These are phyloP conservation scores for Wallemia hederae DNA, from an alignment of 1,284 basidiomycete genomes.

Conservation along the genomic window DNA sequence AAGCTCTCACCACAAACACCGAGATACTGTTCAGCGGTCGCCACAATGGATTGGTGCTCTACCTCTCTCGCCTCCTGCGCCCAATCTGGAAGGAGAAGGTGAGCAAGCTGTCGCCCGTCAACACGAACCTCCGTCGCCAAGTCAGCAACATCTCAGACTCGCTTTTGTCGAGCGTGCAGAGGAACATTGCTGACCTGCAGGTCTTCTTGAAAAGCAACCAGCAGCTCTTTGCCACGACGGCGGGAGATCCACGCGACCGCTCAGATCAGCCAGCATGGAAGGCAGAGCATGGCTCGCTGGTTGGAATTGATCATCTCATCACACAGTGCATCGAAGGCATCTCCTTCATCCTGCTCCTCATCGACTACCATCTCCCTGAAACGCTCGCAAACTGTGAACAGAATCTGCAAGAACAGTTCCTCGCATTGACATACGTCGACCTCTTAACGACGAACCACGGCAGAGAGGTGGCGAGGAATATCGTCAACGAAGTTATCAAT, in stretches of 20 bases:
- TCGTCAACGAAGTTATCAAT: slow-evolving; percentile 86
- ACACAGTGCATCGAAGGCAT: slow-evolving; percentile 65
- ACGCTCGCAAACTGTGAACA: slow-evolving; percentile 46
- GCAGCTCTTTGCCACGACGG: slow-evolving; percentile 44
- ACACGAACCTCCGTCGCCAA: slow-evolving; percentile 2
- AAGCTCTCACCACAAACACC: slow-evolving; percentile 20
- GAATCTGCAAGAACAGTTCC: slow-evolving; percentile 35
- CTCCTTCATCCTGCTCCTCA: slow-evolving; percentile 68
- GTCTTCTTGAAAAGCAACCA: slow-evolving; percentile 42
- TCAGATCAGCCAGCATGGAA: slow-evolving; percentile 55
- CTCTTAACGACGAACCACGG: slow-evolving; percentile 57
- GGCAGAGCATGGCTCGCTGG: slow-evolving; percentile 52
- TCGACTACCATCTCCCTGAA: slow-evolving; percentile 69
- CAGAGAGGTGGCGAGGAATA: slow-evolving; percentile 47
- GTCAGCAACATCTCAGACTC: slow-evolving; percentile 32
- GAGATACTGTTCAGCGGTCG: slow-evolving; percentile 56
- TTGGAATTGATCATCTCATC: slow-evolving; percentile 39
- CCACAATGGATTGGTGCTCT: slow-evolving; percentile 63
- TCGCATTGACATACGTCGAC: slow-evolving; percentile 45
- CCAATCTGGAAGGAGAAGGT: slow-evolving; percentile 66
- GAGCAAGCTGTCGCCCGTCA: slow-evolving; percentile 27
- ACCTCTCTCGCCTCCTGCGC: slow-evolving; percentile 53
- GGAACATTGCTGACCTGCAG: slow-evolving; percentile 44
- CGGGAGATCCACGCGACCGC: slow-evolving; percentile 26
- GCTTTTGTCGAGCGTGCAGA: slow-evolving; percentile 35